Base-by-base conservation (phyloP, 148 eudicot species). In the Fagopyrum tataricum region DNA sequence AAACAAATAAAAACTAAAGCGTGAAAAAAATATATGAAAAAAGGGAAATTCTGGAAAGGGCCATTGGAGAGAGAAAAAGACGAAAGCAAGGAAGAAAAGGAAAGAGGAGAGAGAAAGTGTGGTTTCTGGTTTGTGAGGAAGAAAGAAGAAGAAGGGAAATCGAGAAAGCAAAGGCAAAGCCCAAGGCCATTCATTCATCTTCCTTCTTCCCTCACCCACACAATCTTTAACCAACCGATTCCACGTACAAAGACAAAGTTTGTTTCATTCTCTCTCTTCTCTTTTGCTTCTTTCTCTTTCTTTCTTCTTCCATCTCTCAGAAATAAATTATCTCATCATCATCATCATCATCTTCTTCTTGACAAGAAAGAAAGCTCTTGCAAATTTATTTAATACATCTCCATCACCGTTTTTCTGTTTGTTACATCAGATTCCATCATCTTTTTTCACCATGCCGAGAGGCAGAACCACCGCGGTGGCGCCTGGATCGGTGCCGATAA, bases 401-500 rank as follows among this genome's bases (percentile, higher is more conserved):
- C 59, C 18, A 39, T 21, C 64, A 6, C 39, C 62, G 8, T 48
- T 5, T 46, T 51, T 72, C 61, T 31, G 4, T 24, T 24, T 31
- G 40, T 39, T 31, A 1, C 37, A 31, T 31, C 72, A 40, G 26
- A n/a, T n/a, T 69, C 51, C 15, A 2, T 44, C 8, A 43, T n/a
- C 56, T 8, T n/a, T n/a, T n/a, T n/a, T 24, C 0, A 71, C 72
- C 9, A 81, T 68, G 81, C 71, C 74, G 43, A 68, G 74, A 18
- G 81, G 76, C 72, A 78, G 76, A 81, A 69, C 84, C 44, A 78
- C 76, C 48, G 73, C 68, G 31, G 76, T 49, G 69, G 76, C 83
- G 68, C 78, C 74, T 58, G 83, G 84, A 81, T 81, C 84, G n/a
- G 78, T 55, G 44, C 46, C 76, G 37, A 76, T 83, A 12, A 82